A percentile compares a stretch with the other conserved stretches of the same genome.
Conservation (phyloP, 116 monocot species). For the Dioscorea cayenensis region DNA sequence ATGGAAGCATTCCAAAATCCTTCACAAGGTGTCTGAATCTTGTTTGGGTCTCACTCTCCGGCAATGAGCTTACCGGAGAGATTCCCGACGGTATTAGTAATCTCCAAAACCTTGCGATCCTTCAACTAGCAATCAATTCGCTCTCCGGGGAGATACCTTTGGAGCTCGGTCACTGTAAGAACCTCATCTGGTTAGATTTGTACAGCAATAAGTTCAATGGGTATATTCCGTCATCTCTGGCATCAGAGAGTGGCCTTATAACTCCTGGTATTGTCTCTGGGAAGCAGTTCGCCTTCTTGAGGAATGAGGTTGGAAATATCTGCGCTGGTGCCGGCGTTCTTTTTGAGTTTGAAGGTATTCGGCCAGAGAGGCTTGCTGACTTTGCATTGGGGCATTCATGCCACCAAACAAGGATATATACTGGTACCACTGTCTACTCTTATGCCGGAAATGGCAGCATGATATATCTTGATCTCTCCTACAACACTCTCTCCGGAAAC, state of each 20-base stretch:
- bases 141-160: slow-evolving; percentile 50
- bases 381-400: slow-evolving; percentile 41
- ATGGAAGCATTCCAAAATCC: slow-evolving; percentile 55
- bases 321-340: slow-evolving; percentile 70
- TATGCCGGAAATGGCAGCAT: slow-evolving; percentile 50
- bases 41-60: slow-evolving; percentile 69
- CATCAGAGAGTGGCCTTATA: slow-evolving; percentile 44
- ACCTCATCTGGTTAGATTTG: slow-evolving; percentile 74
- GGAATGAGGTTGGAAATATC: slow-evolving; percentile 62
- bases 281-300: slow-evolving; percentile 61
- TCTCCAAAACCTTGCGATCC: slow-evolving; percentile 51
- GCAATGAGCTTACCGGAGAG: slow-evolving; percentile 44
- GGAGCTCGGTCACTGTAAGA: slow-evolving; percentile 45
- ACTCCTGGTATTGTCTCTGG: slow-evolving; percentile 42
- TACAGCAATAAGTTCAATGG: slow-evolving; percentile 47
- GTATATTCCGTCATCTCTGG: slow-evolving; percentile 33
- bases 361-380: slow-evolving; percentile 53
- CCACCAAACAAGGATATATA: slow-evolving; percentile 59
- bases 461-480: slow-evolving; percentile 73
- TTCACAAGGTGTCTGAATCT: slow-evolving; percentile 47
- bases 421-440: slow-evolving; percentile 46
- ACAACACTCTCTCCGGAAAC: slow-evolving; percentile 48
- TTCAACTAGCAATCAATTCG: slow-evolving; percentile 58
- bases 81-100: slow-evolving; percentile 41
- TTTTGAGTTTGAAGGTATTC: slow-evolving; percentile 72